phyloP scores from a whole-genome alignment of 2,329 filamentous ascomycete genomes.

The Fusarium palustre region DNA sequence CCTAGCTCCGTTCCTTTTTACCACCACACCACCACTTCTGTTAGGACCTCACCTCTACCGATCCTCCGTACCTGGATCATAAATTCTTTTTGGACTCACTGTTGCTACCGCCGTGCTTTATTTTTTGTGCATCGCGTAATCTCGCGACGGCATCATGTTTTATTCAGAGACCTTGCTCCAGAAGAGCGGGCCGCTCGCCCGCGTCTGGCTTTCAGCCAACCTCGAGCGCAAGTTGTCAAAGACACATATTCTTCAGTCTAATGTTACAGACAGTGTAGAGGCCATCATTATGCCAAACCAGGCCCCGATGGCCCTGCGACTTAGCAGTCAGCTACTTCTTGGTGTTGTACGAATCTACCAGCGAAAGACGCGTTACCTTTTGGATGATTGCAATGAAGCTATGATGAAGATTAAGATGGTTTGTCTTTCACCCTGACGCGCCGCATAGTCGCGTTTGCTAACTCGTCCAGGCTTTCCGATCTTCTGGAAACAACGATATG shows the following conservation, averaged over 20 bases:
- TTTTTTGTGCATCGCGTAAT: conserved; percentile 47
- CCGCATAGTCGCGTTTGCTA: conserved; percentile 40
- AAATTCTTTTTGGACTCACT: conserved; percentile 17
- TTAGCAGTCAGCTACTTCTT: conserved; percentile 93
- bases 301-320: conserved; percentile 91
- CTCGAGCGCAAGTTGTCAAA: conserved; percentile 98
- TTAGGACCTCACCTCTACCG: conserved; percentile 17
- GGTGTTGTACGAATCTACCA: conserved; percentile 98
- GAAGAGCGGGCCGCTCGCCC: conserved; percentile 96
- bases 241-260: conserved; percentile 92
- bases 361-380: conserved; percentile 92
- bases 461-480: conserved; percentile 83
- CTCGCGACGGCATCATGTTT: conserved; percentile 76
- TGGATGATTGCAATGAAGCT: conserved; percentile 98
- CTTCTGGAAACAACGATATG: conserved; percentile 93
- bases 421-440: conserved; percentile 44
- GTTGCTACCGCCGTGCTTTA: conserved; percentile 12
- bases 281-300: conserved; percentile 94
- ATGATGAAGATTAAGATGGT: conserved; percentile 99
- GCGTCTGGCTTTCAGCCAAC: conserved; percentile 98
- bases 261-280: conserved; percentile 93
- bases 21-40: conserved; percentile 21
- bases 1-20: conserved; percentile 42
- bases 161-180: conserved; percentile 96
- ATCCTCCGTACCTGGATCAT: conserved; percentile 24